Base-by-base conservation (phyloP, 495 filamentous ascomycete species). In the Eremomyces bilateralis region DNA sequence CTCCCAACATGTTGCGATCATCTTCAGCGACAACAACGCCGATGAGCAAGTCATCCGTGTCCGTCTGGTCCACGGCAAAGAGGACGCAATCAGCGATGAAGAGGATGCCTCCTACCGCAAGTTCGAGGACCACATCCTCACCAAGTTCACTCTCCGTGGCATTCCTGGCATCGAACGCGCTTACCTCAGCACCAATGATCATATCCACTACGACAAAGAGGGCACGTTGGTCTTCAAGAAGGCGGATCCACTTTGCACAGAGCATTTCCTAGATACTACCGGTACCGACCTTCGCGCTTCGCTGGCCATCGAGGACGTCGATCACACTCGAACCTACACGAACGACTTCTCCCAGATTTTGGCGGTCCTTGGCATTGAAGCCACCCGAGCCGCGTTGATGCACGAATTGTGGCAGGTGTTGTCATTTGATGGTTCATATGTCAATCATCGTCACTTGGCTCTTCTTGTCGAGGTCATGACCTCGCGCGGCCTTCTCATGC, bases 381-480 rank as follows among this genome's bases (percentile, higher is more conserved):
- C 83, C 40, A 80, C 82, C 32, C 72, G 88, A 42, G 68, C 70
- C 19, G 77, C 82, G 29, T 61, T 99, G 21, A 67, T 95, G 51
- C 68, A 73, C 21, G 90, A 99, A 50, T 56, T 95, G 62, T 80
- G 72, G 16, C 67, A 76, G 41, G 88, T 99, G 54, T 57, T 99
- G 53, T 77, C 90, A 6, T 94, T 95, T 42, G 88, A 93, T 46
- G 90, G 88, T 63, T 94, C 85, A 4, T 95, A 99, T 51, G 88
- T 99, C 64, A 99, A 99, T 51, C 82, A 95, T 52, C 83, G 88
- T 47, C 88, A 99, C 61, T 65, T 95, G 58, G 74, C 81, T 15
- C 74, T 99, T n/a, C 59, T 99, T 33, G 81, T 91, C 40, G 88
- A 99, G 57, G 80, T 99, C 34, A 99, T 99, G 88, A 94, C 84